phyloP scores from a whole-genome alignment of 163 green algal species.

The Volvox carteri region DNA sequence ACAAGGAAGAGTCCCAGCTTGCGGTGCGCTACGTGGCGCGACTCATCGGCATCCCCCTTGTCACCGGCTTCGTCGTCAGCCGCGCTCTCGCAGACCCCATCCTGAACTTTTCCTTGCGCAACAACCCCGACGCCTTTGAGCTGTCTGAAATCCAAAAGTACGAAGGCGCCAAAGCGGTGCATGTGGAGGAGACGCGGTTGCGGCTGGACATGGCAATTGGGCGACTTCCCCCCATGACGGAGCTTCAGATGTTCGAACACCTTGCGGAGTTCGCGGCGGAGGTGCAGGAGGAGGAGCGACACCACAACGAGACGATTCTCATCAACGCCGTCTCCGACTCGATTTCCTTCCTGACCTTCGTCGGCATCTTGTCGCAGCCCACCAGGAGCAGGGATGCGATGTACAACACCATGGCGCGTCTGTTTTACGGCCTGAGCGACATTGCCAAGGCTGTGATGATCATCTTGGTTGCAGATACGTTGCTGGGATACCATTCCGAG shows the following conservation, averaged over 20 bases:
- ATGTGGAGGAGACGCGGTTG: slow-evolving; percentile 84
- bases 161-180: slow-evolving; percentile 66
- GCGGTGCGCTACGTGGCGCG: slow-evolving; percentile 60
- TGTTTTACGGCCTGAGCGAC: slow-evolving; percentile 87
- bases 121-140: slow-evolving; percentile 84
- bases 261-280: slow-evolving; percentile 76
- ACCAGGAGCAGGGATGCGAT: slow-evolving; percentile 72
- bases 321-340: slow-evolving; percentile 87
- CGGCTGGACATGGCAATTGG: slow-evolving; percentile 89
- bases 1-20: slow-evolving; percentile 81
- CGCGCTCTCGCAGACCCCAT: slow-evolving; percentile 81
- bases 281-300: slow-evolving; percentile 80
- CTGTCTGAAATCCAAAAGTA: slow-evolving; percentile 83
- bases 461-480: slow-evolving; percentile 93
- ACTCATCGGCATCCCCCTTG: slow-evolving; percentile 79
- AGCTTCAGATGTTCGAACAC: slow-evolving; percentile 78
- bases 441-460: slow-evolving; percentile 91
- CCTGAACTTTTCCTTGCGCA: slow-evolving; percentile 74
- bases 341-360: slow-evolving; percentile 75
- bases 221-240: slow-evolving; percentile 78
- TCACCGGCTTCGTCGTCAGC: slow-evolving; percentile 79
- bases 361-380: slow-evolving; percentile 74
- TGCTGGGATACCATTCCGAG: slow-evolving; percentile 95
- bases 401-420: slow-evolving; percentile 81
- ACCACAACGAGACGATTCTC: slow-evolving; percentile 79